These are phyloP conservation scores for Globisporangium abappressorium DNA, from an alignment of 352 stramenopile species.

Conservation along the genomic window DNA sequence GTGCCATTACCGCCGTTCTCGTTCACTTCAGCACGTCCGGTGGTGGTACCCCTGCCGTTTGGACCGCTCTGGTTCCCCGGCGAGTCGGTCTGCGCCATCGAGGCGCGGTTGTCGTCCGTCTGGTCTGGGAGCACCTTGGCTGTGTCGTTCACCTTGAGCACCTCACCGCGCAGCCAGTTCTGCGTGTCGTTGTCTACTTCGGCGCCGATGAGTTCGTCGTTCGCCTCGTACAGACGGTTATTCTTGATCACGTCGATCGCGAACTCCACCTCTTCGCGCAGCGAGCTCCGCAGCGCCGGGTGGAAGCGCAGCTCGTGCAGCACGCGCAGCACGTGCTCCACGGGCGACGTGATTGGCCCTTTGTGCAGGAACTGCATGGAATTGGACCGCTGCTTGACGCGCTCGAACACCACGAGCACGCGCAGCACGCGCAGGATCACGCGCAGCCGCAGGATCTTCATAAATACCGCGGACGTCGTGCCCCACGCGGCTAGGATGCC, in stretches of 20 bases:
- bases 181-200: slow-evolving; percentile 80
- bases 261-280: slow-evolving; percentile 71
- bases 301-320: slow-evolving; percentile 81
- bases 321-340: slow-evolving; percentile 73
- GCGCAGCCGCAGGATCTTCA: slow-evolving; percentile 71
- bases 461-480: slow-evolving; percentile 47
- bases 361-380: slow-evolving; percentile 77
- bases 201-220: slow-evolving; percentile 62
- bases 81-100: neutral
- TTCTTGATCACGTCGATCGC: slow-evolving; percentile 86
- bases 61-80: neutral
- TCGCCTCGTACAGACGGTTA: slow-evolving; percentile 81
- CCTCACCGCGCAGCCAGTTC: slow-evolving; percentile 79
- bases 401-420: slow-evolving; percentile 85
- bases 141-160: slow-evolving; percentile 69
- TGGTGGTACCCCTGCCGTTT: slow-evolving; percentile 18
- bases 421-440: slow-evolving; percentile 77
- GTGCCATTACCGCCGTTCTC: slow-evolving; percentile 17
- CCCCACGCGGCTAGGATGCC: slow-evolving; percentile 62
- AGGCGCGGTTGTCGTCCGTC: slow-evolving; percentile 26
- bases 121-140: slow-evolving; percentile 56
- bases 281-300: slow-evolving; percentile 46
- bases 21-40: neutral
- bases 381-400: slow-evolving; percentile 75
- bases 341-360: slow-evolving; percentile 65